A percentile compares a stretch with the other conserved stretches of the same genome.
Conservation (phyloP, 148 eudicot species). For the Rheum nobile region DNA sequence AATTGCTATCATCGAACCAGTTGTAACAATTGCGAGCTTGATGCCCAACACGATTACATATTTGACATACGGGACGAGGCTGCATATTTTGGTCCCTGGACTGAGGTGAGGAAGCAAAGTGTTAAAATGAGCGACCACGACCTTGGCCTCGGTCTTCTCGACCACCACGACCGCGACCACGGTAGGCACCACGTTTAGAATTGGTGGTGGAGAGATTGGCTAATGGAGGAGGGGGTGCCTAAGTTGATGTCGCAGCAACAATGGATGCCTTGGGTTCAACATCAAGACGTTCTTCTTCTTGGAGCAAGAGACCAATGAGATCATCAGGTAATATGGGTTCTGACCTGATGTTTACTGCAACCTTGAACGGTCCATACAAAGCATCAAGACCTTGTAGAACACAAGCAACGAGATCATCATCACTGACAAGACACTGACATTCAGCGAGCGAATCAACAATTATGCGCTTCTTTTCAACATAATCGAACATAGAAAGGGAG, state of each 20-base stretch:
- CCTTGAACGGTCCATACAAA: background rate
- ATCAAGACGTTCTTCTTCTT: background rate
- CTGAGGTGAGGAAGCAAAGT: too few relatives aligned
- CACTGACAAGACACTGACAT: background rate
- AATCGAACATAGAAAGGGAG: background rate
- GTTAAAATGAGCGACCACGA: too few relatives aligned
- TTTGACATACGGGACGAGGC: background rate
- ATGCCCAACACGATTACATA: background rate
- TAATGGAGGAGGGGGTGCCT: background rate
- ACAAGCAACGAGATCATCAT: background rate
- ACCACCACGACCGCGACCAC: background rate
- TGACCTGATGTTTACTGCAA: background rate
- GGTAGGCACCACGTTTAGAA: background rate
- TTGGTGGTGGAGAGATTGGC: background rate
- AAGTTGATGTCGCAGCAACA: background rate
- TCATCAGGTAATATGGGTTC: background rate
- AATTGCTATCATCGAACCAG: background rate
- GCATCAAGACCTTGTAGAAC: background rate
- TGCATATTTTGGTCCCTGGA: background rate
- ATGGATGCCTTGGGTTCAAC: background rate
- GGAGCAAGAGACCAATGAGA: background rate
- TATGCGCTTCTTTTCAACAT: too few relatives aligned
- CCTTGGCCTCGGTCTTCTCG: background rate
- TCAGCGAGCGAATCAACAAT: background rate
- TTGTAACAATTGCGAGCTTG: background rate